Conservation (phyloP, 306 rosid species). For the Canavalia gladiata region DNA sequence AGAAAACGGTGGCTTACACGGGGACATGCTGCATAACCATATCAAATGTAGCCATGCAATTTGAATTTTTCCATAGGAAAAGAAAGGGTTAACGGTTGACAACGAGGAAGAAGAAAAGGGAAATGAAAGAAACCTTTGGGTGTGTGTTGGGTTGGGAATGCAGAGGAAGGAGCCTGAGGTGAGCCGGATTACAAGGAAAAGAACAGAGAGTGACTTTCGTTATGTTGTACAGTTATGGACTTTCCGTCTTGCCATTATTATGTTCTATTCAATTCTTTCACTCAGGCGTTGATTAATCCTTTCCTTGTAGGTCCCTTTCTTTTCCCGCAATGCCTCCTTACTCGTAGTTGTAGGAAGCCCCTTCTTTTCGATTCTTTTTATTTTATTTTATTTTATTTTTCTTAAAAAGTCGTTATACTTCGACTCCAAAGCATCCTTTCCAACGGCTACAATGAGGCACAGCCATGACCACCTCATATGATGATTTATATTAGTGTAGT, state of each 20-base stretch:
- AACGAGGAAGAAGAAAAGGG: neutral
- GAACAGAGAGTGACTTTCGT: conserved; percentile 42
- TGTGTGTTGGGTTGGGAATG: conserved; percentile 15
- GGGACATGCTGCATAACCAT: conserved; percentile 8
- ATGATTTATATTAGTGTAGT: neutral
- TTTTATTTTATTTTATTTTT: neutral
- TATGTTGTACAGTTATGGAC: conserved; percentile 26
- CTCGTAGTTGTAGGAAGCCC: conserved; percentile 26
- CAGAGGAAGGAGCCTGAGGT: neutral
- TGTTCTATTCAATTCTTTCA: neutral
- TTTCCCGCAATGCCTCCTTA: conserved; percentile 40
- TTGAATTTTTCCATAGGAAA: neutral
- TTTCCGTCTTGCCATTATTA: conserved; percentile 22
- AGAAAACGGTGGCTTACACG: conserved; percentile 36
- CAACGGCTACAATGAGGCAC: conserved; percentile 55
- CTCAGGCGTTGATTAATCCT: conserved; percentile 44
- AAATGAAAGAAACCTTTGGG: neutral
- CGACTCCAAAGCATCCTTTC: neutral
- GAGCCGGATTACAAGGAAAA: neutral
- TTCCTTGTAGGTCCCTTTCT: conserved; percentile 42
- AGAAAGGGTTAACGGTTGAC: neutral
- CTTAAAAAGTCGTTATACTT: conserved; percentile 50
- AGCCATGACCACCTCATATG: conserved; percentile 25
- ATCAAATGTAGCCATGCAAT: neutral
- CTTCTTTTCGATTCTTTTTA: conserved; percentile 34